These are phyloP conservation scores for Mycosarcoma maydis DNA, from an alignment of 1,284 basidiomycete species.

Conservation along the genomic window DNA sequence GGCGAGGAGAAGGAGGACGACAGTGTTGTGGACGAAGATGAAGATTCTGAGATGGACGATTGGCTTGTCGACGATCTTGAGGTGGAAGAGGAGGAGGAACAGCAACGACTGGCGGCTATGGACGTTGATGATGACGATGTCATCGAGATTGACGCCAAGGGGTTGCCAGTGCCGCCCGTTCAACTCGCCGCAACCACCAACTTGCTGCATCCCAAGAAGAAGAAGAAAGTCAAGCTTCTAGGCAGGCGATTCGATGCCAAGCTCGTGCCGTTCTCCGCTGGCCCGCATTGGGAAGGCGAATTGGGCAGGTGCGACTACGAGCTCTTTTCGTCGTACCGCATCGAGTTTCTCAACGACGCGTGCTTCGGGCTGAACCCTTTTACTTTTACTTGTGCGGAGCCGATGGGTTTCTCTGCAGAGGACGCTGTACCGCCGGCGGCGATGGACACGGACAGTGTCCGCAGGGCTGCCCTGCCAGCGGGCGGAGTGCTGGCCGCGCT, in stretches of 20 bases:
- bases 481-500: conserved; percentile 39
- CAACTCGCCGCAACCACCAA: conserved; percentile 16
- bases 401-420: conserved; percentile 1
- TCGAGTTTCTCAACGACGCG: conserved; percentile 61
- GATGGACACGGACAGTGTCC: conserved; percentile 13
- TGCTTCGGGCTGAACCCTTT: conserved; percentile 62
- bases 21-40: conserved; percentile 41
- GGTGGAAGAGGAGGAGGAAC: conserved; percentile 56
- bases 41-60: conserved; percentile 65
- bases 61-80: conserved; percentile 66
- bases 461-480: conserved; percentile 16
- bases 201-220: conserved; percentile 56
- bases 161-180: conserved; percentile 24
- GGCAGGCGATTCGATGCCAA: conserved; percentile 61
- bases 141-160: conserved; percentile 45
- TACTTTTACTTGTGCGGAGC: conserved; percentile 41
- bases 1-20: conserved; percentile 56
- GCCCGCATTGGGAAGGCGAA: conserved; percentile 61
- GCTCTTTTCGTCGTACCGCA: conserved; percentile 56
- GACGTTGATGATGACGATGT: conserved; percentile 42
- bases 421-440: background rate
- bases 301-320: conserved; percentile 50
- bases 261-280: conserved; percentile 60
- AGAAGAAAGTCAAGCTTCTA: conserved; percentile 62
- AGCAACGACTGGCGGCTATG: conserved; percentile 11